Conservation (phyloP, 2,329 filamentous ascomycete species). For the Kalaharituber pfeilii region DNA sequence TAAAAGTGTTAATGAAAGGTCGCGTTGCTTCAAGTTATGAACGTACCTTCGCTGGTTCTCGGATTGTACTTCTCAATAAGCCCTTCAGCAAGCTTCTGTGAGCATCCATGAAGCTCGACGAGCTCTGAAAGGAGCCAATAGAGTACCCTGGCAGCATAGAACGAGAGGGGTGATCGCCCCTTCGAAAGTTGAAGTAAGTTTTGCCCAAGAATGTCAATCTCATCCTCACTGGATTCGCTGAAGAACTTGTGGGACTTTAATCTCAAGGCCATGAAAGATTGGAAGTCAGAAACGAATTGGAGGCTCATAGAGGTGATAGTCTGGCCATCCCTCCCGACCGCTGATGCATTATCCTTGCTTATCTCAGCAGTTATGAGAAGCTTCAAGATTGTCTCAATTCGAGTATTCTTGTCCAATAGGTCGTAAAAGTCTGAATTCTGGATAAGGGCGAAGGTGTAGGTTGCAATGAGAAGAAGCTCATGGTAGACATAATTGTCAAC, state of each 20-base stretch:
- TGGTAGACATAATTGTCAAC: conserved; percentile 8
- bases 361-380: neutral
- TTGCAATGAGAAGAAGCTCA: conserved; percentile 12
- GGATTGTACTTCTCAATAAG: conserved; percentile 31
- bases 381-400: neutral
- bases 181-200: conserved; percentile 32
- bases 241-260: neutral
- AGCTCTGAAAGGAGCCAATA: conserved; percentile 34
- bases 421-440: neutral
- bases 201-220: conserved; percentile 5
- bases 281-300: neutral
- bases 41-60: neutral
- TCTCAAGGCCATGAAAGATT: neutral
- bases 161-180: conserved; percentile 29
- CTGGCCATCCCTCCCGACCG: neutral
- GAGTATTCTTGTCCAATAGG: neutral
- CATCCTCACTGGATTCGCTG: neutral
- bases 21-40: neutral
- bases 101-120: conserved; percentile 33
- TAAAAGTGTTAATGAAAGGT: neutral
- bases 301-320: neutral
- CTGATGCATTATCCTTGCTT: neutral
- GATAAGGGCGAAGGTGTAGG: conserved; percentile 12
- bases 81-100: conserved; percentile 31
- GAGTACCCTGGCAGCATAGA: conserved; percentile 40